Evolutionary conservation across 208 protist species (phyloP).

Genomic region (Wallacemonas sp.): DNA sequence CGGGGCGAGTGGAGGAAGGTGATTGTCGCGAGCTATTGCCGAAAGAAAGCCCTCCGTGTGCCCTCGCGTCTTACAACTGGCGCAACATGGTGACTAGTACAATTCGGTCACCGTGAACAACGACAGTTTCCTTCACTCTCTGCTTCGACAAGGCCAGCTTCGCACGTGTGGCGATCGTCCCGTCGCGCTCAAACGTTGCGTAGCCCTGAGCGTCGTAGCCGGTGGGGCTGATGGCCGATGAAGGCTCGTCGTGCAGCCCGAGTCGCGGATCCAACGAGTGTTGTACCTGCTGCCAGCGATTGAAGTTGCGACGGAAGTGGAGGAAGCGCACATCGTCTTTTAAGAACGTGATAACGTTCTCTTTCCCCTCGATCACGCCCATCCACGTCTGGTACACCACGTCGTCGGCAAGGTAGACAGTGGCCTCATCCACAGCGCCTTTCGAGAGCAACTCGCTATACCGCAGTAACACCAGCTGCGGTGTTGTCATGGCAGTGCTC

Average conservation of each 20-base stretch:
- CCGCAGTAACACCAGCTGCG: slow-evolving; percentile 56
- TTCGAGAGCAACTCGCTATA: slow-evolving; percentile 55
- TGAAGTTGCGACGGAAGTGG: slow-evolving; percentile 56
- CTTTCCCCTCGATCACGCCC: slow-evolving; percentile 71
- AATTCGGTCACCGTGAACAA: slow-evolving; percentile 53
- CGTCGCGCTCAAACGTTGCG: slow-evolving; percentile 77
- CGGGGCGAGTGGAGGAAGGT: no score
- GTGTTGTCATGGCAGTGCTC: slow-evolving; percentile 28
- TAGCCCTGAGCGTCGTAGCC: slow-evolving; percentile 78
- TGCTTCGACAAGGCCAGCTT: slow-evolving; percentile 40
- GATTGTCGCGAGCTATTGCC: no score
- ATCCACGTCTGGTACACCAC: slow-evolving; percentile 80
- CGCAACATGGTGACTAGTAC: slow-evolving; percentile 56
- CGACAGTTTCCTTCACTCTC: slow-evolving; percentile 65
- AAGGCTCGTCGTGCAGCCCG: not conserved
- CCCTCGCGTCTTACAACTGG: slow-evolving; percentile 20
- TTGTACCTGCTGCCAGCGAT: slow-evolving; percentile 71
- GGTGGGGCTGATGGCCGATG: slow-evolving; percentile 12
- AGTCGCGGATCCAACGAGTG: slow-evolving; percentile 53
- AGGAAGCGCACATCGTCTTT: slow-evolving; percentile 76
- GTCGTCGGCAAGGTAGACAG: slow-evolving; percentile 63
- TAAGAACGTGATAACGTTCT: slow-evolving; percentile 74
- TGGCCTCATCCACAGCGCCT: slow-evolving; percentile 57
- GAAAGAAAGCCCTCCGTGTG: not conserved
- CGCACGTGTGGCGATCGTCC: slow-evolving; percentile 43